Evolutionary conservation across 257 asterid species (phyloP).

Genomic region (Ilex aquifolium): DNA sequence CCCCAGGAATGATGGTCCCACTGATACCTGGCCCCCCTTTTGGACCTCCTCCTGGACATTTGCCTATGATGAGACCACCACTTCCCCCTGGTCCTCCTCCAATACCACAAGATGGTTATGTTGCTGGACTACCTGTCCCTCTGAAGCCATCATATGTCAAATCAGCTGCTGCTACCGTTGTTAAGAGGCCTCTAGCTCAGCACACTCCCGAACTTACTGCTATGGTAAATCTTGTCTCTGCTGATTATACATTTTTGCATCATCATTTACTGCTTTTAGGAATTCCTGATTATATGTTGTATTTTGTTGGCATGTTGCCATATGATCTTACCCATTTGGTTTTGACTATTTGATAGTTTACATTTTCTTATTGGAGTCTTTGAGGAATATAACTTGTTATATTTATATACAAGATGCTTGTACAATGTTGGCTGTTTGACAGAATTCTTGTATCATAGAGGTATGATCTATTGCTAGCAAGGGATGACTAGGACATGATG

Average conservation of each 20-base stretch:
- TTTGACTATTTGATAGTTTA: too few species aligned
- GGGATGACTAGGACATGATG: too few species aligned
- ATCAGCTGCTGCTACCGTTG: conserved; percentile 97
- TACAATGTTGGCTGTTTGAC: too few species aligned
- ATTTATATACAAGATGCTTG: too few species aligned
- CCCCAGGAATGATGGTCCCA: conserved; percentile 75
- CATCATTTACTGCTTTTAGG: too few species aligned
- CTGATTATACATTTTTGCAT: conserved; percentile 3
- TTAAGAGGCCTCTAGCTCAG: conserved; percentile 98
- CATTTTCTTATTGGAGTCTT: too few species aligned
- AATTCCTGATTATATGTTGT: too few species aligned
- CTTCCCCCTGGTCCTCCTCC: conserved; percentile 99
- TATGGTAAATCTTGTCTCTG: conserved; percentile 56
- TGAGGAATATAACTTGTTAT: too few species aligned
- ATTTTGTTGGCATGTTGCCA: too few species aligned
- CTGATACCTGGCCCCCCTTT: conserved; percentile 67
- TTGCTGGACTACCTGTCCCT: conserved; percentile 40
- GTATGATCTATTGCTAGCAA: too few species aligned
- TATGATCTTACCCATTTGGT: too few species aligned
- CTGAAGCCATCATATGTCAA: conserved; percentile 89
- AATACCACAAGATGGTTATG: conserved; percentile 41
- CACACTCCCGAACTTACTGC: conserved; percentile 98
- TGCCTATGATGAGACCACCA: conserved; percentile 84
- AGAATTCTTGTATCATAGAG: too few species aligned
- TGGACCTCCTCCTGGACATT: conserved; percentile 64